Evolutionary conservation across 1,139 yeast species (phyloP).

Genomic region (Magnusiomyces ingens): DNA sequence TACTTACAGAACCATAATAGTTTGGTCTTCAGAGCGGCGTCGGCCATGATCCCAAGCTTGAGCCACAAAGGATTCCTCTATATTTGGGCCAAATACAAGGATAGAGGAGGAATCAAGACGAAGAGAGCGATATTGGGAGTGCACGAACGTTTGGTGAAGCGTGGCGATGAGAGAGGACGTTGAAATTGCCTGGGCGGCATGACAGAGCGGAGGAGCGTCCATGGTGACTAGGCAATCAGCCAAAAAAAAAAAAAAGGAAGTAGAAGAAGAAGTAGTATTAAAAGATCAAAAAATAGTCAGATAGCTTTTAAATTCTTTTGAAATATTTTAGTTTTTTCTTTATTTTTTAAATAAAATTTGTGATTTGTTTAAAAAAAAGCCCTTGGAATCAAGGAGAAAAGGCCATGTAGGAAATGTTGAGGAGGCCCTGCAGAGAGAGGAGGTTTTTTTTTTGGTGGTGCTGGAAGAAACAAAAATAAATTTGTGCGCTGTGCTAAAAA

Average conservation of each 20-base stretch:
- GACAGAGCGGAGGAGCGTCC: conserved; percentile 30
- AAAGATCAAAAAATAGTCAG: no score
- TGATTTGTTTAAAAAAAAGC: no score
- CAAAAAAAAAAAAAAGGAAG: not conserved
- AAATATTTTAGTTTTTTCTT: no score
- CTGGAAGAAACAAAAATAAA: no score
- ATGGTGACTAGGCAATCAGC: conserved; percentile 14
- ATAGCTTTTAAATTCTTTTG: no score
- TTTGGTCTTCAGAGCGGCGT: conserved; percentile 37
- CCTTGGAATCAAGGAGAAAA: no score
- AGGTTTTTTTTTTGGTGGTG: no score
- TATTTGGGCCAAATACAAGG: conserved; percentile 28
- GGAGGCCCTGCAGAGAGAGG: no score
- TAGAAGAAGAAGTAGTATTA: not conserved
- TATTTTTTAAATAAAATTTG: no score
- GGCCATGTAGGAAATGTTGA: no score
- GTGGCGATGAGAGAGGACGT: conserved; percentile 35
- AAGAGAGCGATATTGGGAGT: conserved; percentile 27
- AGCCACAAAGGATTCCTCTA: conserved; percentile 32
- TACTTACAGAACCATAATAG: conserved; percentile 33
- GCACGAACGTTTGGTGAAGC: conserved; percentile 31
- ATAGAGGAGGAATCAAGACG: conserved; percentile 32
- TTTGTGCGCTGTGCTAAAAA: no score
- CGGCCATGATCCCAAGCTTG: conserved; percentile 37
- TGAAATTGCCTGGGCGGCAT: conserved; percentile 28